These are phyloP conservation scores for Clarireedia homoeocarpa DNA, from an alignment of 2,329 filamentous ascomycete genomes.

Conservation along the genomic window DNA sequence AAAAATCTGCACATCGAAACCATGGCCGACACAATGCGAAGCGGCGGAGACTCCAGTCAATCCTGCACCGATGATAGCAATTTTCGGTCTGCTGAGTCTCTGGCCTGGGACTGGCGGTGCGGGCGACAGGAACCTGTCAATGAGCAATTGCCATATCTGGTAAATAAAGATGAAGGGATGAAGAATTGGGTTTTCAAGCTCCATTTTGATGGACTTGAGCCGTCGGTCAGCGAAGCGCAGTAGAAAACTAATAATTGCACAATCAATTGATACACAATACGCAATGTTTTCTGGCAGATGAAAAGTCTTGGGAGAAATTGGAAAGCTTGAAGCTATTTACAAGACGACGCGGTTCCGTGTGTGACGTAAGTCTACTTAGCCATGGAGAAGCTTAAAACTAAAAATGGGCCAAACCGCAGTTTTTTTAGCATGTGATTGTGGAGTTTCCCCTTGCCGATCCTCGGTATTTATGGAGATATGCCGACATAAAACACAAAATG, in stretches of 20 bases:
- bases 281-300: too few species aligned
- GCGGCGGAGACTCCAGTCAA: slow-evolving; percentile 72
- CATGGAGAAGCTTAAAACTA: too few species aligned
- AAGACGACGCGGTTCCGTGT: too few species aligned
- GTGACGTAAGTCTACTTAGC: too few species aligned
- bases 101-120: slow-evolving; percentile 53
- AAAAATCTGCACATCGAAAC: slow-evolving; percentile 74
- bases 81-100: slow-evolving; percentile 51
- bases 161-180: slow-evolving; percentile 55
- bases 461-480: too few species aligned
- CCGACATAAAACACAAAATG: too few species aligned
- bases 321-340: too few species aligned
- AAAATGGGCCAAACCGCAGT: too few species aligned
- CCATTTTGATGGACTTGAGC: slow-evolving; percentile 12
- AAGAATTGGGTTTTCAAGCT: slow-evolving; percentile 29
- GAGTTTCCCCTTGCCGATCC: too few species aligned
- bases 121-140: slow-evolving; percentile 60
- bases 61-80: slow-evolving; percentile 64
- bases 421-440: too few species aligned
- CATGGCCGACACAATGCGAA: slow-evolving; percentile 76
- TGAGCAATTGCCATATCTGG: slow-evolving; percentile 55
- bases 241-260: too few species aligned
- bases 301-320: too few species aligned
- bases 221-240: background rate
- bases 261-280: background rate